Evolutionary conservation across 2,329 filamentous ascomycete species (phyloP).

Genomic region (Emmonsiellopsis sp.): DNA sequence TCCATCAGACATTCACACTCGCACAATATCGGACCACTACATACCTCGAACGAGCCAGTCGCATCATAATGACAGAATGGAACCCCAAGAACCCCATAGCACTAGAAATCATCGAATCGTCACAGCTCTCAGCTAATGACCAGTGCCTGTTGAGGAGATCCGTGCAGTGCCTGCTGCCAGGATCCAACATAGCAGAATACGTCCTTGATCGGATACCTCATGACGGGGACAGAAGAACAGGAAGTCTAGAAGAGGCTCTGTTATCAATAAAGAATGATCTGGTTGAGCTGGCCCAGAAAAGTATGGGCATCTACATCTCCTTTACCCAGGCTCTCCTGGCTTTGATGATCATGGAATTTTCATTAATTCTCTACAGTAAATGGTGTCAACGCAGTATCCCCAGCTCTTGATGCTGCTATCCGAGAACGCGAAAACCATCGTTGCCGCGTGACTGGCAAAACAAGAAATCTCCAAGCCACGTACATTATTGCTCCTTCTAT

Average conservation of each 20-base stretch:
- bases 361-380: constrained; percentile 1
- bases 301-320: constrained; percentile 4
- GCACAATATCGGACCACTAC: no score
- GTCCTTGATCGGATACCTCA: background rate
- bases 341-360: background rate
- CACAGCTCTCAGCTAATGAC: background rate
- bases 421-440: constrained; percentile 5
- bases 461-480: constrained; percentile 1
- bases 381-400: background rate
- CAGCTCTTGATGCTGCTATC: constrained; percentile 7
- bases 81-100: background rate
- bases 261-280: background rate
- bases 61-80: no score
- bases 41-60: no score
- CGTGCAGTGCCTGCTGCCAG: background rate
- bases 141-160: background rate
- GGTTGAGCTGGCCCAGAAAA: background rate
- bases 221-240: background rate
- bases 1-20: no score
- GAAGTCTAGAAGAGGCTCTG: background rate
- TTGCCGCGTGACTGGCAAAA: constrained; percentile 7
- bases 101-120: background rate
- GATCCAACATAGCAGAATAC: background rate
- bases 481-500: constrained; percentile 9
- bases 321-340: background rate